phyloP scores from a whole-genome alignment of 1,284 basidiomycete genomes.

The Naganishia cerealis region DNA sequence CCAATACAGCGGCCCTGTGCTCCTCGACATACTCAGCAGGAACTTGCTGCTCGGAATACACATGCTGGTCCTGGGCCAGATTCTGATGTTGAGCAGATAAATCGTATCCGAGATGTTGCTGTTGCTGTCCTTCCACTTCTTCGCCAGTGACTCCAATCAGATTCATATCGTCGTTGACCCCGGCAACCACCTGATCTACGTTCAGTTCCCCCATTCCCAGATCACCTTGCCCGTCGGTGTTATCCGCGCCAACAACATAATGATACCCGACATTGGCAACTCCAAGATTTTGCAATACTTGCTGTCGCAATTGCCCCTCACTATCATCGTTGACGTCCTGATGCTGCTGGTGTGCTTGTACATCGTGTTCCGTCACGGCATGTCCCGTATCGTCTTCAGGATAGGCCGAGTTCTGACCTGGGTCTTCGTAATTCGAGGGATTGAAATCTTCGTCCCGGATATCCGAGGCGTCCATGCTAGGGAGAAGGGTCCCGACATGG shows the following conservation, averaged over 20 bases:
- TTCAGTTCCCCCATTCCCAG: constrained; percentile 20
- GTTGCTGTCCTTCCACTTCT: constrained; percentile 20
- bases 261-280: constrained; percentile 3
- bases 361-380: neutral
- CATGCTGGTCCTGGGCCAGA: constrained; percentile 23
- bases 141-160: constrained; percentile 16
- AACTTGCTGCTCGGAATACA: constrained; percentile 19
- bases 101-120: constrained; percentile 21
- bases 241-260: constrained; percentile 6
- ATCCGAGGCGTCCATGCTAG: constrained; percentile 25
- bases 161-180: constrained; percentile 12
- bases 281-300: constrained; percentile 9
- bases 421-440: constrained; percentile 24
- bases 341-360: constrained; percentile 12
- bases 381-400: neutral
- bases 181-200: constrained; percentile 18
- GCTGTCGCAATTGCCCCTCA: neutral
- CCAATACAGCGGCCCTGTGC: constrained; percentile 11
- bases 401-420: neutral
- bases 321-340: constrained; percentile 14
- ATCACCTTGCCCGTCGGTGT: constrained; percentile 11
- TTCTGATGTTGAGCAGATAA: constrained; percentile 15
- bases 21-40: constrained; percentile 17
- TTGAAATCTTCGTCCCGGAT: constrained; percentile 29
- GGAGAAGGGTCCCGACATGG: neutral